These are phyloP conservation scores for Poterioochromonas sp. DNA, from an alignment of 352 stramenopile genomes.

Conservation along the genomic window DNA sequence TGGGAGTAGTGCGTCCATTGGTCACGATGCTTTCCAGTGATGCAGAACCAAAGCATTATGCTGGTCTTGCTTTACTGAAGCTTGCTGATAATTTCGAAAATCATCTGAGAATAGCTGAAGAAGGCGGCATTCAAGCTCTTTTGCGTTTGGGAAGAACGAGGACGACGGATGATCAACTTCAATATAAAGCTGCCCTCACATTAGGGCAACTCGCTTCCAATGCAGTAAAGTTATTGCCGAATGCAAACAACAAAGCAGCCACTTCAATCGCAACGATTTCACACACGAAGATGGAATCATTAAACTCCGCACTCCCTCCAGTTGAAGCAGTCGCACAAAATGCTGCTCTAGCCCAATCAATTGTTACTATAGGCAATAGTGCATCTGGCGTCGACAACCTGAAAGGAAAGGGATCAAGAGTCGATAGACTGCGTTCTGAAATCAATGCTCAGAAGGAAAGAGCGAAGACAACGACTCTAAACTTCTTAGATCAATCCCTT, in stretches of 20 bases:
- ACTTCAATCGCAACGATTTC: neutral
- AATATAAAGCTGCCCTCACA: slow-evolving; percentile 86
- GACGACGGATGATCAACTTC: slow-evolving; percentile 79
- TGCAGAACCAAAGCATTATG: slow-evolving; percentile 84
- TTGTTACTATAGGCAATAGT: neutral
- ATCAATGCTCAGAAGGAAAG: neutral
- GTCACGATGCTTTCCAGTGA: slow-evolving; percentile 89
- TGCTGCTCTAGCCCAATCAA: neutral
- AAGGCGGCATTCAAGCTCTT: slow-evolving; percentile 84
- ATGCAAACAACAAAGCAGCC: neutral
- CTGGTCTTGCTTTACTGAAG: slow-evolving; percentile 87
- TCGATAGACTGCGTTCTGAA: neutral
- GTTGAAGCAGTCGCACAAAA: neutral
- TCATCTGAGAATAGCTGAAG: slow-evolving; percentile 84
- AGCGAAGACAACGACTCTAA: neutral
- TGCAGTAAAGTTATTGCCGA: slow-evolving; percentile 42
- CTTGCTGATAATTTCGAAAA: slow-evolving; percentile 95
- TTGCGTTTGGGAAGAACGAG: slow-evolving; percentile 65
- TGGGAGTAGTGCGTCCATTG: slow-evolving; percentile 76
- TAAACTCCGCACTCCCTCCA: neutral
- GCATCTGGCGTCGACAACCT: neutral
- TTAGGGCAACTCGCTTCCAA: slow-evolving; percentile 82
- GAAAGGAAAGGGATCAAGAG: neutral
- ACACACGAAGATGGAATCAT: neutral
- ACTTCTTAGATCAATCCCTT: neutral